A percentile compares a stretch with the other conserved stretches of the same genome.
Conservation (phyloP, 805 yeast genomes). For the Yamadazyma phyllophila region DNA sequence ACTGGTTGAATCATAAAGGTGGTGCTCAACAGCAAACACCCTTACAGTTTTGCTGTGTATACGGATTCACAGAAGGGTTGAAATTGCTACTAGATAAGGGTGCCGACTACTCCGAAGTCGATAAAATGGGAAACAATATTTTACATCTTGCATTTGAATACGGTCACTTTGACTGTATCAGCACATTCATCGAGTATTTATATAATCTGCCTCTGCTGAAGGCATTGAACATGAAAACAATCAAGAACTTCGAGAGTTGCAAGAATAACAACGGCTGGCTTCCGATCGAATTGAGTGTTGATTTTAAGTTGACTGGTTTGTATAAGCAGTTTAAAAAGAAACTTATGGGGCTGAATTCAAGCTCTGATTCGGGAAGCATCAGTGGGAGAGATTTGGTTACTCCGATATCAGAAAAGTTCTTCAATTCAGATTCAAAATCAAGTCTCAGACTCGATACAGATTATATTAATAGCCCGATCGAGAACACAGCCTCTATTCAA, state of each 20-base stretch:
- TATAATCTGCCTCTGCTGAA: slow-evolving; percentile 7
- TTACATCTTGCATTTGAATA: slow-evolving; percentile 39
- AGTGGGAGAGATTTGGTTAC: neutral
- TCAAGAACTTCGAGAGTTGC: slow-evolving; percentile 21
- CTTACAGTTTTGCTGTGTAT: slow-evolving; percentile 33
- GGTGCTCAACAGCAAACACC: slow-evolving; percentile 35
- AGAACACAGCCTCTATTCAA: too few relatives aligned
- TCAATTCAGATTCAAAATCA: neutral
- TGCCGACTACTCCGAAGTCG: slow-evolving; percentile 31
- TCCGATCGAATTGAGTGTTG: slow-evolving; percentile 30
- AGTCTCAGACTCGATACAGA: slow-evolving; percentile 1
- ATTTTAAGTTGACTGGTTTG: slow-evolving; percentile 25
- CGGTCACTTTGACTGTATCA: slow-evolving; percentile 32
- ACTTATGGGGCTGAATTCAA: slow-evolving; percentile 5
- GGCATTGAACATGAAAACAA: slow-evolving; percentile 10
- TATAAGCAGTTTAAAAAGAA: slow-evolving; percentile 25
- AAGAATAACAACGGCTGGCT: slow-evolving; percentile 32
- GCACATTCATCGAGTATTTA: slow-evolving; percentile 16
- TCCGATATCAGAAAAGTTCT: neutral
- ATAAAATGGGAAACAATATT: slow-evolving; percentile 35
- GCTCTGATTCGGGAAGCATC: slow-evolving; percentile 5
- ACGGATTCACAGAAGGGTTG: slow-evolving; percentile 37
- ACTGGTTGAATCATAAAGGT: slow-evolving; percentile 37
- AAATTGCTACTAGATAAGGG: slow-evolving; percentile 40
- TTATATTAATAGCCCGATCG: neutral